phyloP scores from a whole-genome alignment of 2,329 filamentous ascomycete species.

The Pleomassaria siparia region DNA sequence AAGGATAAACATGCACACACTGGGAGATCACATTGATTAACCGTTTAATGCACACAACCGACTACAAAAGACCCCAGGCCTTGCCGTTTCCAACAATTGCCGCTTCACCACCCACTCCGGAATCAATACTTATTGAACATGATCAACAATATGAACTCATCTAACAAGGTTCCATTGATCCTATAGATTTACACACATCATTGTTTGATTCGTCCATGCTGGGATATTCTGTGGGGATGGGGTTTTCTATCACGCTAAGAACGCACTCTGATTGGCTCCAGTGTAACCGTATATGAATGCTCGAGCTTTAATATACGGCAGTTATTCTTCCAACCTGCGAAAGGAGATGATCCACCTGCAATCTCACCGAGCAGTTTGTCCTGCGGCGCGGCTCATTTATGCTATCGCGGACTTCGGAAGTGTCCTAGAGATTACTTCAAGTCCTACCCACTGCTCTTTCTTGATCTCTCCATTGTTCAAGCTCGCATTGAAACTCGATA shows the following conservation, averaged over 20 bases:
- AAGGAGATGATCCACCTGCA: slow-evolving; percentile 10
- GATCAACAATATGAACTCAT: neutral
- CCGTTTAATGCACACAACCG: no score
- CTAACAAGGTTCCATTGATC: neutral
- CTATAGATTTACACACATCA: neutral
- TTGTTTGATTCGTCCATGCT: neutral
- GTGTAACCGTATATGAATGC: slow-evolving; percentile 14
- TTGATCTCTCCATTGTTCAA: neutral
- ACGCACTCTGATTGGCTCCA: slow-evolving; percentile 10
- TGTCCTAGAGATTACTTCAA: slow-evolving; percentile 7
- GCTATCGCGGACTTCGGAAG: slow-evolving; percentile 12
- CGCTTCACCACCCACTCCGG: neutral
- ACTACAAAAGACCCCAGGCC: no score
- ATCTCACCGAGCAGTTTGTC: slow-evolving; percentile 6
- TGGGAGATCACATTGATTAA: no score
- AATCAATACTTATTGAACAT: neutral
- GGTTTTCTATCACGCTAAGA: neutral
- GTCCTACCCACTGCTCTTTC: neutral
- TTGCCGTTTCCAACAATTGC: no score
- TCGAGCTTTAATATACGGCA: slow-evolving; percentile 25
- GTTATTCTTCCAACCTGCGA: slow-evolving; percentile 13
- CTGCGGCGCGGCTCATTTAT: slow-evolving; percentile 9
- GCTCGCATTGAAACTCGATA: neutral
- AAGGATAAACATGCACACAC: no score
- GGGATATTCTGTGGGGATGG: neutral